phyloP scores from a whole-genome alignment of 345 rosid species.

The Salix suchowensis region DNA sequence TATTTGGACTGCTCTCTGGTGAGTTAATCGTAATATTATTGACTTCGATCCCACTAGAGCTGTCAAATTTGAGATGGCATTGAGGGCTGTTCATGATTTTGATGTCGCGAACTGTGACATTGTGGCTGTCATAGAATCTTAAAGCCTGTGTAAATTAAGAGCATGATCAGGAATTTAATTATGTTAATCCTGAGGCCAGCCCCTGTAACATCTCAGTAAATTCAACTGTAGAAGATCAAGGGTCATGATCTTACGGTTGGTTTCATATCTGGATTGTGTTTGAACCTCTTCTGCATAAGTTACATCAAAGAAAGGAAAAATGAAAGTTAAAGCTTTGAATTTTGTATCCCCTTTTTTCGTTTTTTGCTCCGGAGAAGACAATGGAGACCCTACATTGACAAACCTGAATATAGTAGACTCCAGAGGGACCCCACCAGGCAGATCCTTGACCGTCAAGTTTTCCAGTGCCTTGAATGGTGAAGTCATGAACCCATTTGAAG shows the following conservation, averaged over 20 bases:
- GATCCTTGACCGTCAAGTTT: constrained; percentile 74
- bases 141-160: constrained; percentile 41
- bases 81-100: constrained; percentile 65
- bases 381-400: background rate
- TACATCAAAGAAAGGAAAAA: background rate
- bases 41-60: constrained; percentile 51
- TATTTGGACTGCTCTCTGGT: constrained; percentile 69
- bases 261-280: constrained; percentile 54
- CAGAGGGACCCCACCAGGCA: constrained; percentile 60
- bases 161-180: background rate
- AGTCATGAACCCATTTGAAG: constrained; percentile 70
- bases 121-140: constrained; percentile 66
- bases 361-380: background rate
- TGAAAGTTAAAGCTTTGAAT: background rate
- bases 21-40: constrained; percentile 63
- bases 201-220: background rate
- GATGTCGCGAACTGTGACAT: constrained; percentile 69
- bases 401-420: constrained; percentile 43
- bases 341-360: background rate
- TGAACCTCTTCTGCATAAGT: constrained; percentile 45
- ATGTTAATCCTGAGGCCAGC: background rate
- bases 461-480: constrained; percentile 73
- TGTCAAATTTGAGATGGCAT: constrained; percentile 86
- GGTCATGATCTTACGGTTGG: constrained; percentile 56
- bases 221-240: background rate